Base-by-base conservation (phyloP, 2,329 filamentous ascomycete species). In the Endocalyx cinctus region DNA sequence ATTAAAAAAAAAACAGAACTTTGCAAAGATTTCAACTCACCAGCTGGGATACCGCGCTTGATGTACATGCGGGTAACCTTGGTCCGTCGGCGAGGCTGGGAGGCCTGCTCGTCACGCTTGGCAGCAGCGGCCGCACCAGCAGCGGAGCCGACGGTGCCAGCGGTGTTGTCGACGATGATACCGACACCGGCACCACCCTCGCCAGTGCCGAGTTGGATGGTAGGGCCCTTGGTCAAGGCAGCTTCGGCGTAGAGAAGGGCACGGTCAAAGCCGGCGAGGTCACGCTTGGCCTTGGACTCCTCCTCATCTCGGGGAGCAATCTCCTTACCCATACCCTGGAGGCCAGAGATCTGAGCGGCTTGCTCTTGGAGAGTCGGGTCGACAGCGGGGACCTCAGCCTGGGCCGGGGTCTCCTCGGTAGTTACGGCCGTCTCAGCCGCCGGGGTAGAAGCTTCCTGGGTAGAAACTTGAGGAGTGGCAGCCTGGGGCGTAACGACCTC, bases 291-390 rank as follows among this genome's bases (percentile, higher is more conserved):
- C 33, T 46, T 45, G 13, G 48, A 28, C 31, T 45, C 47, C 17
- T 39, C 27, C 36, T 43, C 35, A 17, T 51, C 47, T 10, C 67
- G 64, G 16, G 67, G 67, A 16, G 63, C 60, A 43, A 70, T 69
- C 43, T 67, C 62, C 55, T 70, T 70, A 46, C 66, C 66, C 56
- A 70, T 62, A 18, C 66, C 67, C 43, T 69, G 65, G 20, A 70
- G 60, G 12, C 56, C 50, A 28, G 64, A 56, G 33, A 69, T 66
- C 41, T 66, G 61, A 22, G 62, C 48, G 10, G 63, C 59, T 60
- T 56, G 62, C 39, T 63, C 47, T 26, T 55, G 38, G 17, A 63
- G 47, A 18, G 47, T 51, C 4, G 60, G 48, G 37, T 64, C 60
- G 12, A 45, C 43, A 13, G 54, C 29, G 15, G 29, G n/a, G n/a